Conservation (phyloP, 257 asterid genomes). For the Ocimum tenuiflorum region DNA sequence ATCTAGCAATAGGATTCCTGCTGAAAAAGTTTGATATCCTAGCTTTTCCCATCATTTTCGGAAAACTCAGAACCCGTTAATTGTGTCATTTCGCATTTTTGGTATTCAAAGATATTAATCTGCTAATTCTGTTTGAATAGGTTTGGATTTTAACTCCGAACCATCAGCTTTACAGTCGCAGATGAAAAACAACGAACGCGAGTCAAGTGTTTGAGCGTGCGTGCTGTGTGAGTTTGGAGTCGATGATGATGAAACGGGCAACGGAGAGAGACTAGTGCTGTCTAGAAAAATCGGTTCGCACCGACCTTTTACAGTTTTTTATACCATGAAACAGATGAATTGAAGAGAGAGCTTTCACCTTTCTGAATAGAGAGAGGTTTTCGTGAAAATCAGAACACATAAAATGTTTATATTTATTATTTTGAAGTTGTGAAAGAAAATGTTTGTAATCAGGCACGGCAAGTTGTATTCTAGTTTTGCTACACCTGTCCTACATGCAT, state of each 20-base stretch:
- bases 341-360: conserved; percentile 1
- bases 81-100: conserved; percentile 13
- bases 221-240: conserved; percentile 13
- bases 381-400: conserved; percentile 9
- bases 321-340: conserved; percentile 21
- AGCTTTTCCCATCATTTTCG: conserved; percentile 4
- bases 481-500: conserved; percentile 31
- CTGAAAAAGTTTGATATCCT: not conserved
- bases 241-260: conserved; percentile 34
- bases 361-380: conserved; percentile 20
- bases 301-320: conserved; percentile 40
- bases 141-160: conserved; percentile 21
- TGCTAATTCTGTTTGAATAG: conserved; percentile 9
- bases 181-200: conserved; percentile 17
- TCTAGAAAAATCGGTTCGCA: conserved; percentile 29
- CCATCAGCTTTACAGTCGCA: conserved; percentile 13
- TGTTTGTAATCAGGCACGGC: conserved; percentile 34
- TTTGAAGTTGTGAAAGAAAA: conserved; percentile 9
- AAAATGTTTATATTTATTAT: not conserved
- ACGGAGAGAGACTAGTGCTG: conserved; percentile 15
- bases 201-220: not conserved
- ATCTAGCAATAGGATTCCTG: conserved; percentile 31
- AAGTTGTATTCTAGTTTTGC: conserved; percentile 18
- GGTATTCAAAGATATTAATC: not conserved
- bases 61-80: conserved; percentile 17